Evolutionary conservation across 108 stramenopile genomes (phyloP), one percentile per base, ranked within the genome.

Genomic region (Fistulifera pelliculosa): DNA sequence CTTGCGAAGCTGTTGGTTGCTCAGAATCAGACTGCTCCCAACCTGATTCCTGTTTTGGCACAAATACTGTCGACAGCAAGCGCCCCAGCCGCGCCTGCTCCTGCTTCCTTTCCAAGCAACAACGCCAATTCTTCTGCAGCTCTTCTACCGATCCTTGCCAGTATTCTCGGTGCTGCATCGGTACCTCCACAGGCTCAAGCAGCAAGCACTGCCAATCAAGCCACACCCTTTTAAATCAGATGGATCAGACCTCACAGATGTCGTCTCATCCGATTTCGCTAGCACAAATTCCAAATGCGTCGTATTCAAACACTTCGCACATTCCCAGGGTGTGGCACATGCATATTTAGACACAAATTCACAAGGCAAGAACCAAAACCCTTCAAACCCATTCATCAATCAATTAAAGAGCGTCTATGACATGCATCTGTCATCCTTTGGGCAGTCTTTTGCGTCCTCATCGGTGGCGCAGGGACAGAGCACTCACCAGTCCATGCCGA

Each of bases 81-180:
- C 11, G 44, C 44, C 17, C 19, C 44, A 45, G 44, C 11, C 11
- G 44, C 44, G 44, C 19, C 44, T 45, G 44, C 44, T 17, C 3
- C 31, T 35, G 31, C 31, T 35, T 35, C 31, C 31, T 35, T 6
- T 35, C 31, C 3, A 35, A 3, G 6, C 3, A 35, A 8, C 31
- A 35, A 35, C 44, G 11, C 44, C 44, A 45, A 45, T 45, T 2
- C 44, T 21, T 45, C 44, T 45, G 19, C 44, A 3, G 44, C 44
- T 3, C 44, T 21, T 21, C 11, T 21, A 45, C 19, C 44, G 44
- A 2, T 21, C 5, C 44, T 21, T 45, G 44, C 44, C 21, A 11
- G 17, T 21, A 3, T 21, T 45, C 44, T 21, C 5, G 50, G 17
- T 5, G 50, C 50, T 27, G 50, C 50, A 22, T n/a, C 50, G 2